Percentiles rank a stretch among this genome's conserved stretches.
Evolutionary conservation across 805 yeast species (phyloP).

Genomic region (Candida taoyuanica): DNA sequence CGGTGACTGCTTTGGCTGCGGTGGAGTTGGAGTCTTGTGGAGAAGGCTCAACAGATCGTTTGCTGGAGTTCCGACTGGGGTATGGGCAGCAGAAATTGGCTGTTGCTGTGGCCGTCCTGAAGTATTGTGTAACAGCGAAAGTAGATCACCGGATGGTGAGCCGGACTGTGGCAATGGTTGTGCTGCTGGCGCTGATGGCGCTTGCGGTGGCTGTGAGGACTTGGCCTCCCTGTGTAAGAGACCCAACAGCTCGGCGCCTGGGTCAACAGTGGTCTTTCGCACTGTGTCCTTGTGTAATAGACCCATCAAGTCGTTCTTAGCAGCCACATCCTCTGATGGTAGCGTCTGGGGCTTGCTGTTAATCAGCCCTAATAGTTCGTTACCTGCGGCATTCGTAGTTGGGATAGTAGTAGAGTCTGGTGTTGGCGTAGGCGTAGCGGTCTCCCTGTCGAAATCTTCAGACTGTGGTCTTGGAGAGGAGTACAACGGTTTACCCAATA

Average conservation of each 20-base stretch:
- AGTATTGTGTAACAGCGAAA: conserved; percentile 10
- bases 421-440: conserved; percentile 15
- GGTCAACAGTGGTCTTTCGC: background rate
- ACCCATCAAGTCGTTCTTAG: conserved; percentile 12
- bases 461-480: background rate
- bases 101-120: conserved; percentile 3
- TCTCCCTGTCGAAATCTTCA: background rate
- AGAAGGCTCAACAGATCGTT: conserved; percentile 18
- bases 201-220: too few species aligned
- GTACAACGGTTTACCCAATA: conserved; percentile 2
- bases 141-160: conserved; percentile 7
- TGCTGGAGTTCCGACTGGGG: conserved; percentile 17
- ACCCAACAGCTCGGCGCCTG: too few species aligned
- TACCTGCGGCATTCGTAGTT: conserved; percentile 8
- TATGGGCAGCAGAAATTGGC: background rate
- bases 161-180: conserved; percentile 1
- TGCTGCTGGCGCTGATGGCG: too few species aligned
- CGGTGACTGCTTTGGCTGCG: background rate
- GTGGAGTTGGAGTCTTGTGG: conserved; percentile 12
- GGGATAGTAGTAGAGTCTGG: conserved; percentile 8
- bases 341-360: conserved; percentile 7
- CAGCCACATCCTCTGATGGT: conserved; percentile 4
- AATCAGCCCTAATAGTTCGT: conserved; percentile 11
- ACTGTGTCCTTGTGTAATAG: conserved; percentile 10
- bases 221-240: too few species aligned